phyloP scores from a whole-genome alignment of 768 basidiomycete species.

The Kockovaella imperatae region DNA sequence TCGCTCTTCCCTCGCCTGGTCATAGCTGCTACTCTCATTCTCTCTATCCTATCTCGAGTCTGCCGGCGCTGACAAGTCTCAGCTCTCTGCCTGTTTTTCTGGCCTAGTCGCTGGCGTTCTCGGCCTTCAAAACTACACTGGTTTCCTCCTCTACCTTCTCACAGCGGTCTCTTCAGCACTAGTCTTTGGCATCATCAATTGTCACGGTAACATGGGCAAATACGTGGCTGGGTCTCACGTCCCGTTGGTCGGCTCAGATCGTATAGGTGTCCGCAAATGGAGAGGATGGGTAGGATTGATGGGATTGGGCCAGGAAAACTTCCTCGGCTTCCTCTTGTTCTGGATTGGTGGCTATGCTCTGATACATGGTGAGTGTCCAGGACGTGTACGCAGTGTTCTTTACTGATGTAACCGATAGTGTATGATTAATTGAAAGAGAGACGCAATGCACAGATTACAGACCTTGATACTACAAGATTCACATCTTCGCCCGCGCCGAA shows the following conservation, averaged over 20 bases:
- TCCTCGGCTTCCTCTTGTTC: slow-evolving; percentile 80
- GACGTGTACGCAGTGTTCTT: neutral
- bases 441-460: slow-evolving; percentile 9
- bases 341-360: slow-evolving; percentile 83
- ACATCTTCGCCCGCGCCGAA: too few relatives aligned
- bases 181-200: slow-evolving; percentile 63
- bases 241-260: slow-evolving; percentile 51
- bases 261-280: slow-evolving; percentile 40
- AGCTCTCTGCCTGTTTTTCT: slow-evolving; percentile 68
- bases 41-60: neutral
- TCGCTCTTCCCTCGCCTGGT: neutral
- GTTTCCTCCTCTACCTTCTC: slow-evolving; percentile 67
- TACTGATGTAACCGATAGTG: neutral
- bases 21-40: neutral
- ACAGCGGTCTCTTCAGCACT: slow-evolving; percentile 63
- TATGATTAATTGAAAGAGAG: slow-evolving; percentile 7
- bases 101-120: slow-evolving; percentile 83
- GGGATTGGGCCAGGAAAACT: slow-evolving; percentile 82
- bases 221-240: slow-evolving; percentile 34
- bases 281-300: slow-evolving; percentile 52
- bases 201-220: slow-evolving; percentile 49
- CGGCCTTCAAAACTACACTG: slow-evolving; percentile 74
- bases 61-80: neutral
- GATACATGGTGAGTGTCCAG: slow-evolving; percentile 37
- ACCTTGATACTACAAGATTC: too few relatives aligned